Conservation (phyloP, 1,139 yeast species). For the Kodamaea sp. region DNA sequence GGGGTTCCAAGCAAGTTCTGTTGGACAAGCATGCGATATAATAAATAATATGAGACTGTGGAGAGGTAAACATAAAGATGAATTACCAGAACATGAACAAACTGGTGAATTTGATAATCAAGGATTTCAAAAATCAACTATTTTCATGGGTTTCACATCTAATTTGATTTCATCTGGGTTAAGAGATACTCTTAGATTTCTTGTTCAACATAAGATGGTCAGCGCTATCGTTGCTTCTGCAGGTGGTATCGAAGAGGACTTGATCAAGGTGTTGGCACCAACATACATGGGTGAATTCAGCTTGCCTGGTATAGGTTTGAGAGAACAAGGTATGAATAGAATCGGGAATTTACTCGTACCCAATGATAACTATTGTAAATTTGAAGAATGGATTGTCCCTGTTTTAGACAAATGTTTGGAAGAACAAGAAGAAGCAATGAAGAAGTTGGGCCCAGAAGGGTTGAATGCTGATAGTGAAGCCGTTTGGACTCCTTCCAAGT, state of each 20-base stretch:
- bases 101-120: constrained; percentile 77
- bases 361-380: constrained; percentile 93
- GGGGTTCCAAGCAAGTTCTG: constrained; percentile 97
- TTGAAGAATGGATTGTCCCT: constrained; percentile 98
- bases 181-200: constrained; percentile 81
- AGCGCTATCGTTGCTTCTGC: constrained; percentile 94
- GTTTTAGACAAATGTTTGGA: constrained; percentile 79
- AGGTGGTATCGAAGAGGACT: constrained; percentile 97
- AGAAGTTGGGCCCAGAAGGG: constrained; percentile 58
- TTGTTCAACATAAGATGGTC: constrained; percentile 92
- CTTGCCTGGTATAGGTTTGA: constrained; percentile 71
- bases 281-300: constrained; percentile 91
- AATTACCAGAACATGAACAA: constrained; percentile 62
- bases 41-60: constrained; percentile 87
- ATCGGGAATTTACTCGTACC: constrained; percentile 96
- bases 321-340: constrained; percentile 96
- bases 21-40: constrained; percentile 85
- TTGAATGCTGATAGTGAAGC: constrained; percentile 43
- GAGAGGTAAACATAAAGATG: constrained; percentile 75
- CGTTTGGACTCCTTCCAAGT: constrained; percentile 87
- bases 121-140: constrained; percentile 81
- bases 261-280: constrained; percentile 93
- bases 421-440: constrained; percentile 75
- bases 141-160: constrained; percentile 96
- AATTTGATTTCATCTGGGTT: constrained; percentile 92